Conservation (phyloP, 768 basidiomycete species). For the Mycena vitilis region DNA sequence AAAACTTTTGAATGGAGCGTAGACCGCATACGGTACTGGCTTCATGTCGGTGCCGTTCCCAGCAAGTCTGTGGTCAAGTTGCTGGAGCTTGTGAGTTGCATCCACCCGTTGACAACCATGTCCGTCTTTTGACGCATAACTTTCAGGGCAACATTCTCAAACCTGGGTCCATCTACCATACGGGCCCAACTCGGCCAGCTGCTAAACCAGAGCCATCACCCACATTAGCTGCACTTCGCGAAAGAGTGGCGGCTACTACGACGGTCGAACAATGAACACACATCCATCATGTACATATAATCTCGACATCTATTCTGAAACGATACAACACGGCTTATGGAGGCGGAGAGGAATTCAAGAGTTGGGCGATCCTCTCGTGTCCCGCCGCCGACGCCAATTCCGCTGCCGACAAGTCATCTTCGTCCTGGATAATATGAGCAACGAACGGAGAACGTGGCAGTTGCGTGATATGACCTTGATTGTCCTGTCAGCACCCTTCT, state of each 20-base stretch:
- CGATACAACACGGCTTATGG: background rate
- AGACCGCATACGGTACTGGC: conserved; percentile 91
- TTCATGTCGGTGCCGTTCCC: conserved; percentile 86
- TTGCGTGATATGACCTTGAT: conserved; percentile 63
- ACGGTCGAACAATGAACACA: conserved; percentile 13
- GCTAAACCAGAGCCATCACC: conserved; percentile 28
- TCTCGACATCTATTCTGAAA: background rate
- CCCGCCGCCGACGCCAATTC: conserved; percentile 72
- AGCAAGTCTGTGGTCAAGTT: conserved; percentile 81
- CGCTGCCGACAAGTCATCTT: conserved; percentile 70
- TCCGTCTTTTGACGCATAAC: conserved; percentile 13
- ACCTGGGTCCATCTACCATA: conserved; percentile 66
- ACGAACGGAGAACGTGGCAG: background rate
- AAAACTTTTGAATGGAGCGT: conserved; percentile 93
- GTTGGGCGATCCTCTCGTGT: conserved; percentile 62
- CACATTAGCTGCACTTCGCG: conserved; percentile 21
- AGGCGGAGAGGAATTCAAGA: conserved; percentile 36
- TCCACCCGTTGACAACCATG: too few relatives aligned
- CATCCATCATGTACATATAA: conserved; percentile 1
- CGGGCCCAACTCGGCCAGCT: conserved; percentile 44
- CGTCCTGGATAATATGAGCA: conserved; percentile 59
- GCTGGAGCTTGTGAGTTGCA: conserved; percentile 76
- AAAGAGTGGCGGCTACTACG: conserved; percentile 21
- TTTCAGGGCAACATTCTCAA: conserved; percentile 71
- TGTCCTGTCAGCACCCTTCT: conserved; percentile 70